These are phyloP conservation scores for Salix suchowensis DNA, from an alignment of 345 rosid genomes.

Conservation along the genomic window DNA sequence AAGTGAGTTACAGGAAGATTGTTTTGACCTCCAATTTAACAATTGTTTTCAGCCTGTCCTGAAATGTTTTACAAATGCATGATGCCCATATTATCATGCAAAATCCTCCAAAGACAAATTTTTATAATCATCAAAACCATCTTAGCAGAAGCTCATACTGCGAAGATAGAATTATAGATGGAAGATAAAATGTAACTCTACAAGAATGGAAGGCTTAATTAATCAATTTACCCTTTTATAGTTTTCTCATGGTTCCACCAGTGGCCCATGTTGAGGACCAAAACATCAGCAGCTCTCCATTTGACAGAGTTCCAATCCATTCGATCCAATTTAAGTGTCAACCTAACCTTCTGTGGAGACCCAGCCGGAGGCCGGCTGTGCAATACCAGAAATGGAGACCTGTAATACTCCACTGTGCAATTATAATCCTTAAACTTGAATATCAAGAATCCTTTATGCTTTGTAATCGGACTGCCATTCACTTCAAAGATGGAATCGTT, in stretches of 20 bases:
- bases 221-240: conserved; percentile 55
- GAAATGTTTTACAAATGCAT: too few relatives aligned
- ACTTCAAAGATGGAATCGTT: conserved; percentile 71
- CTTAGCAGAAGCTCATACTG: background rate
- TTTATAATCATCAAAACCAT: background rate
- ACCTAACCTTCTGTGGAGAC: conserved; percentile 42
- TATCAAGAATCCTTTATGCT: conserved; percentile 80
- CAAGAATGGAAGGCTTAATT: background rate
- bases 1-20: background rate
- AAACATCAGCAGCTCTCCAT: conserved; percentile 77
- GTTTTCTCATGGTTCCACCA: conserved; percentile 99
- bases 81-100: too few relatives aligned
- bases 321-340: conserved; percentile 70
- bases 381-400: conserved; percentile 79
- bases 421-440: conserved; percentile 75
- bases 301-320: conserved; percentile 74
- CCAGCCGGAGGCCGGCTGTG: conserved; percentile 79
- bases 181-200: background rate
- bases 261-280: conserved; percentile 85
- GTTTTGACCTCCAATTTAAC: background rate
- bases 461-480: conserved; percentile 77
- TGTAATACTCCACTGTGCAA: conserved; percentile 82
- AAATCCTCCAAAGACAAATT: background rate
- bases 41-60: background rate
- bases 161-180: background rate